Base-by-base conservation (phyloP, 805 yeast species). In the Candida peoriensis region DNA sequence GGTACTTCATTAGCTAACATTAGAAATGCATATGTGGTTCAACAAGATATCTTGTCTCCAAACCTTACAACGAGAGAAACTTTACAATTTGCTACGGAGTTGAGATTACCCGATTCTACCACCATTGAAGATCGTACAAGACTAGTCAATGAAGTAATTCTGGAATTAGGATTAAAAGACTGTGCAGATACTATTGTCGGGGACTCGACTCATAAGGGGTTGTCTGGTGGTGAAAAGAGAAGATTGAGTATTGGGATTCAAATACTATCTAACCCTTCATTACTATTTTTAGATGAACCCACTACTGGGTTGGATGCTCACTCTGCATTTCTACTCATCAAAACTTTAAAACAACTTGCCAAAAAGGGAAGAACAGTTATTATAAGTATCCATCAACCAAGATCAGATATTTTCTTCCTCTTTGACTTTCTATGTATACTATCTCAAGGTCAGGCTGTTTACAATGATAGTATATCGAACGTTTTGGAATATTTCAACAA, bases 171-270 rank as follows among this genome's bases (percentile, higher is more conserved):
- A 3, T 61, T 87, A 14, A 74, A 73, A 39, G 88, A 78, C 34
- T 72, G 89, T 43, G 75, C 75, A 4, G 66, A 79, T 42, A 78
- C 84, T 1, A 39, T 66, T 3, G 81, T 87, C 2, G 81, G 81
- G 8, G 79, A 78, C 46, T 47, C 60, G 1, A 60, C 61, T 4
- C 70, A 70, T 38, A 62, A 68, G 29, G 86, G 83, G 18, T 60
- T 86, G 5, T 82, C 93, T 2, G 96, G 96, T 7, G 96, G 96
- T 22, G 95, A 86, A 54, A 82, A 80, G 53, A 55, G 96, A 48
- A 58, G 95, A 35, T 66, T 84, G 7, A 80, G 89, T 38, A 74
- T 87, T 25, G 96, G 86, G 0, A 76, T 86, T n/a, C 95, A 87
- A 54, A 60, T 86, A 53, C 63, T 87, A 21, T 72, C 83, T 5